Percentiles rank a stretch among this genome's conserved stretches.
Evolutionary conservation across 805 yeast genomes (phyloP).

Genomic region (Lipomyces lipofer): DNA sequence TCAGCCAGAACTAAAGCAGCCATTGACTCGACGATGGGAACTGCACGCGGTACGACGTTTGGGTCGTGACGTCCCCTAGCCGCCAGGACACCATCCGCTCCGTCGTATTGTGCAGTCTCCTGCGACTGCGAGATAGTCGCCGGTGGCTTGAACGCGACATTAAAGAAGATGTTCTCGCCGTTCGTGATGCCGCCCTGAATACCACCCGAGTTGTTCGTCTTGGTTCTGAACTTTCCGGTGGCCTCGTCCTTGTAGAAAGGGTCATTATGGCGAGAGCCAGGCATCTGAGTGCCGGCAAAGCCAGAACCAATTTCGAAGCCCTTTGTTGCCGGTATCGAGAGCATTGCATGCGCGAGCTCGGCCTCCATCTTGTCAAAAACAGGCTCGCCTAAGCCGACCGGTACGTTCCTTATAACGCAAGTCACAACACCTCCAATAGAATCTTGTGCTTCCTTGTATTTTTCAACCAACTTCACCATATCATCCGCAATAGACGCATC

Average conservation of each 20-base stretch:
- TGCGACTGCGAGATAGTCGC: constrained; percentile 97
- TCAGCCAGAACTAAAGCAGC: constrained; percentile 93
- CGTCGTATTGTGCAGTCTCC: constrained; percentile 83
- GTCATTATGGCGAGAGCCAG: constrained; percentile 95
- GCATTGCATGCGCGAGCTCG: constrained; percentile 93
- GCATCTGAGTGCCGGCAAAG: constrained; percentile 81
- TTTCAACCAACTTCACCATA: constrained; percentile 86
- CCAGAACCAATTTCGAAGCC: constrained; percentile 99
- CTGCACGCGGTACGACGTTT: constrained; percentile 96
- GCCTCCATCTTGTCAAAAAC: constrained; percentile 97
- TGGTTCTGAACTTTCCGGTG: constrained; percentile 70
- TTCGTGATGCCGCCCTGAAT: constrained; percentile 97
- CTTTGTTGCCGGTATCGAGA: constrained; percentile 95
- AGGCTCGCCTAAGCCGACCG: constrained; percentile 97
- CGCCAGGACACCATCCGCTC: constrained; percentile 80
- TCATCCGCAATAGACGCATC: constrained; percentile 65
- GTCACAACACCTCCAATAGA: constrained; percentile 98
- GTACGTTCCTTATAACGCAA: constrained; percentile 91
- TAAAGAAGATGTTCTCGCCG: constrained; percentile 92
- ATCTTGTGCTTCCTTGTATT: constrained; percentile 80
- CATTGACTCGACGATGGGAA: constrained; percentile 98
- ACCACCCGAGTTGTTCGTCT: constrained; percentile 93
- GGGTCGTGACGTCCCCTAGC: constrained; percentile 99
- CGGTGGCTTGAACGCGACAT: constrained; percentile 96
- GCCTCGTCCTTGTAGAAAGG: constrained; percentile 66